phyloP scores from a whole-genome alignment of 176 grass and related monocot genomes.

The Lolium multiflorum region DNA sequence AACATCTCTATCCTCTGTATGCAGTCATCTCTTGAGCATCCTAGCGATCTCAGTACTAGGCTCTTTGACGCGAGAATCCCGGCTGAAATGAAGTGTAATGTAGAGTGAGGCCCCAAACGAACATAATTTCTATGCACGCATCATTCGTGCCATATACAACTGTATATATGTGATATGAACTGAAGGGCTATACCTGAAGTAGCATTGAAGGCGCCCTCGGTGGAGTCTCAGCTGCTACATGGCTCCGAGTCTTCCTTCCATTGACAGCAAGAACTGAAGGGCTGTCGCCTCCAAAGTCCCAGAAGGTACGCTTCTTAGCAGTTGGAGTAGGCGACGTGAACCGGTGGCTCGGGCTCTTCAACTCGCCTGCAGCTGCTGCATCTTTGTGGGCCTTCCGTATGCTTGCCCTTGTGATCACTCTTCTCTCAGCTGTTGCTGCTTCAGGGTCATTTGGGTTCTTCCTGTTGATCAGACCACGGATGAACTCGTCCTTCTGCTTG shows the following conservation, averaged over 20 bases:
- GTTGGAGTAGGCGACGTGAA: slow-evolving; percentile 73
- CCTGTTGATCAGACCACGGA: slow-evolving; percentile 75
- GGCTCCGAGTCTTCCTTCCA: slow-evolving; percentile 87
- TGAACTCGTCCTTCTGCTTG: slow-evolving; percentile 85
- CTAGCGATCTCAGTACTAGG: slow-evolving; percentile 46
- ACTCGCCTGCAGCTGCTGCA: slow-evolving; percentile 48
- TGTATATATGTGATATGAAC: not conserved
- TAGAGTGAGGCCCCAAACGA: slow-evolving; percentile 55
- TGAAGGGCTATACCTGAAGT: slow-evolving; percentile 61
- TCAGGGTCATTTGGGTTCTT: slow-evolving; percentile 48
- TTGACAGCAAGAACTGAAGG: slow-evolving; percentile 76
- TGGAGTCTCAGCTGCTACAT: slow-evolving; percentile 65
- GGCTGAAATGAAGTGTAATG: slow-evolving; percentile 73
- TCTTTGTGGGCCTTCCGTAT: slow-evolving; percentile 59
- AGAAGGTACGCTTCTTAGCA: slow-evolving; percentile 92
- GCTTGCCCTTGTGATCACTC: slow-evolving; percentile 67
- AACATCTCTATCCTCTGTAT: slow-evolving; percentile 29
- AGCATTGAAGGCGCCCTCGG: slow-evolving; percentile 42
- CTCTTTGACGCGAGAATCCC: slow-evolving; percentile 70
- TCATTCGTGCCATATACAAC: slow-evolving; percentile 27
- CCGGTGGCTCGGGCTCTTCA: slow-evolving; percentile 76
- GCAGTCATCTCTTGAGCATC: slow-evolving; percentile 14
- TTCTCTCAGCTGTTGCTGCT: slow-evolving; percentile 48
- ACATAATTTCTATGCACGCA: slow-evolving; percentile 46
- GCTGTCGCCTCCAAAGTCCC: slow-evolving; percentile 83